These are phyloP conservation scores for Dipteronia dyeriana DNA, from an alignment of 345 rosid species.

Conservation along the genomic window DNA sequence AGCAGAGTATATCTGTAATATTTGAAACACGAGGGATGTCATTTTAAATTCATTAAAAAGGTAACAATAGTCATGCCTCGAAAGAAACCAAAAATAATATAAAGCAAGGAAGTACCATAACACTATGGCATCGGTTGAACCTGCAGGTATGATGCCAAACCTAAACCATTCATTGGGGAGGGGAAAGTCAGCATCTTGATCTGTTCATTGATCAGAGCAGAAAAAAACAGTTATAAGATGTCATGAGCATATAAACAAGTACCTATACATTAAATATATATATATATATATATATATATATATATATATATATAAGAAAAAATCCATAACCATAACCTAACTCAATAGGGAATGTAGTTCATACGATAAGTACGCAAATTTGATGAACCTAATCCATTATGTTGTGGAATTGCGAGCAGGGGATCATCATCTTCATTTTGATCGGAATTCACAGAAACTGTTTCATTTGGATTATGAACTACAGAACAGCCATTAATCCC, in stretches of 20 bases:
- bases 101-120: conserved; percentile 58
- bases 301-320: no score
- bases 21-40: background rate
- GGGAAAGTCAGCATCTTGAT: conserved; percentile 42
- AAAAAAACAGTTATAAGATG: conserved; percentile 14
- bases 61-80: background rate
- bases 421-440: conserved; percentile 50
- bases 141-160: conserved; percentile 90
- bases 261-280: background rate
- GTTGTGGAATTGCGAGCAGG: conserved; percentile 41
- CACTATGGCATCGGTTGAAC: conserved; percentile 90
- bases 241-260: background rate
- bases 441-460: conserved; percentile 36
- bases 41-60: background rate
- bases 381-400: conserved; percentile 34
- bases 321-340: conserved; percentile 25
- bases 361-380: conserved; percentile 39
- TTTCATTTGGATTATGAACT: conserved; percentile 36
- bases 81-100: conserved; percentile 8
- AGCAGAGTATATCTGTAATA: background rate
- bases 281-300: no score
- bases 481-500: conserved; percentile 38
- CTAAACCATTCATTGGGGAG: conserved; percentile 51
- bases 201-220: conserved; percentile 36
- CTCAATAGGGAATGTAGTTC: conserved; percentile 18